These are phyloP conservation scores for Helminthosporium solani DNA, from an alignment of 2,329 filamentous ascomycete species.

Conservation along the genomic window DNA sequence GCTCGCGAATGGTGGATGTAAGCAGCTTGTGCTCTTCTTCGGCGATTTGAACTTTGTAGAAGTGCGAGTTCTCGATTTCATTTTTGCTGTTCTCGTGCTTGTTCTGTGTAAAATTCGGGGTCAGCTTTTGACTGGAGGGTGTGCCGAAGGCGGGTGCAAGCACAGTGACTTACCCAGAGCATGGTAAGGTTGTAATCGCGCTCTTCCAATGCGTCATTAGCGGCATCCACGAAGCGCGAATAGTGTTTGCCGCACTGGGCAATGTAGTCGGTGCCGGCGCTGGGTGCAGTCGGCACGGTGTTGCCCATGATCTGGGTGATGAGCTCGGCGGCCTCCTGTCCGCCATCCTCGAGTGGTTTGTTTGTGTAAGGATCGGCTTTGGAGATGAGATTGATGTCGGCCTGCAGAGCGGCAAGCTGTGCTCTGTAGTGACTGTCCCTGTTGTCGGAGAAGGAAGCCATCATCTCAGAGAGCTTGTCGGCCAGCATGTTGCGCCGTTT, in stretches of 20 bases:
- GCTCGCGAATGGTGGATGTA: constrained; percentile 60
- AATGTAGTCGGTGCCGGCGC: constrained; percentile 67
- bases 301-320: constrained; percentile 48
- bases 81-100: constrained; percentile 58
- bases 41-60: constrained; percentile 62
- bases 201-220: constrained; percentile 85
- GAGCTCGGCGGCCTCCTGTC: constrained; percentile 67
- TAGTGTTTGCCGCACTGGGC: constrained; percentile 75
- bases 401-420: constrained; percentile 87
- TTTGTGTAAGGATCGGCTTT: constrained; percentile 78
- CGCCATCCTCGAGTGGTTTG: constrained; percentile 64
- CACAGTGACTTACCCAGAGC: constrained; percentile 76
- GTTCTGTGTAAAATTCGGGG: constrained; percentile 45
- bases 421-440: constrained; percentile 83
- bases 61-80: constrained; percentile 57
- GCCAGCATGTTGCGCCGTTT: constrained; percentile 81
- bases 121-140: constrained; percentile 14
- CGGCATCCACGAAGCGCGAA: constrained; percentile 77
- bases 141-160: neutral
- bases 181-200: constrained; percentile 80
- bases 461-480: constrained; percentile 75
- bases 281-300: constrained; percentile 44
- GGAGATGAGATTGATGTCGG: constrained; percentile 82
- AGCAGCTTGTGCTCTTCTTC: constrained; percentile 63
- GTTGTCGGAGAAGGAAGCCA: constrained; percentile 75